phyloP scores from a whole-genome alignment of 768 basidiomycete species.

The Termitomyces sp. region DNA sequence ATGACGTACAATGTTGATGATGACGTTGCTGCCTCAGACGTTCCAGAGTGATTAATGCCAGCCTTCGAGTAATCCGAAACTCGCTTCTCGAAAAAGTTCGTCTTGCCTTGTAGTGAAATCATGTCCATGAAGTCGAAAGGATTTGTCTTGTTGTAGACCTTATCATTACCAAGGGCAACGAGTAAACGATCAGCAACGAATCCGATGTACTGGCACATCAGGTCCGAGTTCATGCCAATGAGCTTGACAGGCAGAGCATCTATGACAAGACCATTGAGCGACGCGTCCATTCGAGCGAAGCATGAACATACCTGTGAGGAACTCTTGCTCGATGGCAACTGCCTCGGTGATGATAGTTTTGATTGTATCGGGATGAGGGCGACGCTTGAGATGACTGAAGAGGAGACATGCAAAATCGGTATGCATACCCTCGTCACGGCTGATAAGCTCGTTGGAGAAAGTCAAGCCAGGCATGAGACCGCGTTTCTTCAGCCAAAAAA shows the following conservation, averaged over 20 bases:
- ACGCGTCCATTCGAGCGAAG: no score
- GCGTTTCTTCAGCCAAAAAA: slow-evolving; percentile 97
- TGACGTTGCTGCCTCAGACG: slow-evolving; percentile 8
- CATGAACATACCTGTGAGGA: slow-evolving; percentile 58
- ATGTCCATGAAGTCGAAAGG: slow-evolving; percentile 95
- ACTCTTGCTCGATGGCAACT: slow-evolving; percentile 82
- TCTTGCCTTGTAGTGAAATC: slow-evolving; percentile 94
- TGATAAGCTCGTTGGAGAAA: slow-evolving; percentile 96
- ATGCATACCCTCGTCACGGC: slow-evolving; percentile 93
- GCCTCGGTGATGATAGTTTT: slow-evolving; percentile 73
- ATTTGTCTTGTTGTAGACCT: slow-evolving; percentile 71
- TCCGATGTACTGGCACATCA: slow-evolving; percentile 93
- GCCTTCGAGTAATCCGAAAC: slow-evolving; percentile 84
- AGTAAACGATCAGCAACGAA: slow-evolving; percentile 90
- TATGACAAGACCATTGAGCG: slow-evolving; percentile 18
- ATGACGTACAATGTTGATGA: slow-evolving; percentile 11
- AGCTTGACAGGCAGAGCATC: slow-evolving; percentile 82
- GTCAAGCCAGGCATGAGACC: slow-evolving; percentile 97
- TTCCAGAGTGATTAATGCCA: slow-evolving; percentile 39
- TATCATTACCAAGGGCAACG: slow-evolving; percentile 78
- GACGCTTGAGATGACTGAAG: slow-evolving; percentile 76
- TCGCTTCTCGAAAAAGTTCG: slow-evolving; percentile 95
- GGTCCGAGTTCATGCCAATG: slow-evolving; percentile 86
- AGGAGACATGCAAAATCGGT: slow-evolving; percentile 94
- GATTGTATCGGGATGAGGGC: slow-evolving; percentile 80